Conservation (phyloP, 2,329 filamentous ascomycete genomes). For the Fusarium goolgardi region DNA sequence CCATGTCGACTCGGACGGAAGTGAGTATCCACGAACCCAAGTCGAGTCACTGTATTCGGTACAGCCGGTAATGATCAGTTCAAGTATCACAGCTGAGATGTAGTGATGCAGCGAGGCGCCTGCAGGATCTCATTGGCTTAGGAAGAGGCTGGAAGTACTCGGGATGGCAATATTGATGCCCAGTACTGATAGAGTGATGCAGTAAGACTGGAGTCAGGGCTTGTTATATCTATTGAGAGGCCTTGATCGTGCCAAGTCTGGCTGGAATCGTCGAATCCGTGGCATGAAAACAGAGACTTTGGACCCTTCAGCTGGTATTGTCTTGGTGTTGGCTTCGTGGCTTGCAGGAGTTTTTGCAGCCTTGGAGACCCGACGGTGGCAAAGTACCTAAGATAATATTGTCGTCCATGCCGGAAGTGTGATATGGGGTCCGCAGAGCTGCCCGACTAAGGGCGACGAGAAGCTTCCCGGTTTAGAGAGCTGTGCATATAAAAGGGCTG, state of each 20-base stretch:
- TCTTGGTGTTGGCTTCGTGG: constrained; percentile 16
- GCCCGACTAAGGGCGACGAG: constrained; percentile 1
- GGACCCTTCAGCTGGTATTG: not conserved
- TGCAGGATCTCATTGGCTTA: constrained; percentile 15
- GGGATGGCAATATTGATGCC: constrained; percentile 12
- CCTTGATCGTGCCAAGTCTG: not conserved
- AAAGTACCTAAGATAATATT: constrained; percentile 3
- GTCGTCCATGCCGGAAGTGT: constrained; percentile 4
- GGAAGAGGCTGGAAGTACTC: constrained; percentile 6
- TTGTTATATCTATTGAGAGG: not conserved
- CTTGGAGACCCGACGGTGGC: not conserved
- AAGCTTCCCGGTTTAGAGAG: not conserved
- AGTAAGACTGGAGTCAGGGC: constrained; percentile 1
- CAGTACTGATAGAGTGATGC: constrained; percentile 2
- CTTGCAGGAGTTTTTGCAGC: constrained; percentile 27
- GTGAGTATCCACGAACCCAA: constrained; percentile 7
- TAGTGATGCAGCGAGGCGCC: constrained; percentile 31
- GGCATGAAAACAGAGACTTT: not conserved
- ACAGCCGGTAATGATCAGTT: constrained; percentile 24
- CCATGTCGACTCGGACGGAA: constrained; percentile 14
- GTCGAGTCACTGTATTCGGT: constrained; percentile 3
- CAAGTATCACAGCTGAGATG: constrained; percentile 26
- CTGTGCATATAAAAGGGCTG: constrained; percentile 22
- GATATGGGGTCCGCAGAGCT: not conserved
- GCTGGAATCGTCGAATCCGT: not conserved